Conservation (phyloP, 805 yeast genomes). For the Pichia occidentalis region DNA sequence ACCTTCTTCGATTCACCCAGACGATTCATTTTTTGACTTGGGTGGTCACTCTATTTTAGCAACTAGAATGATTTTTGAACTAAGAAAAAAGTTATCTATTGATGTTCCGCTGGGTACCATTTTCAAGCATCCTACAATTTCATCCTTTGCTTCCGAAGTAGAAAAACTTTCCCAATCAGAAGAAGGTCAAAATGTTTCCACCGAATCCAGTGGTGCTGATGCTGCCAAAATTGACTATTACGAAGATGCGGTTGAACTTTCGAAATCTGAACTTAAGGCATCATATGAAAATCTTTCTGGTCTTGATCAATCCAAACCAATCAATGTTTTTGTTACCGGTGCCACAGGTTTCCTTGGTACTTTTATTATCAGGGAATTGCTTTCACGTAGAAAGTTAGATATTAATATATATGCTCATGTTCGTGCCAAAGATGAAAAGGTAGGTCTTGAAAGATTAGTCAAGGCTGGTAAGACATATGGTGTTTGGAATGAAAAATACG, state of each 20-base stretch:
- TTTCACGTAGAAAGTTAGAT: conserved; percentile 38
- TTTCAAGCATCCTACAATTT: conserved; percentile 83
- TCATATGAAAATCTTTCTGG: conserved; percentile 39
- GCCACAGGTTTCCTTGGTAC: conserved; percentile 96
- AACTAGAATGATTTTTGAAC: conserved; percentile 91
- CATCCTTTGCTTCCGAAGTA: conserved; percentile 68
- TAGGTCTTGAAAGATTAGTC: conserved; percentile 71
- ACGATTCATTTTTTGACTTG: conserved; percentile 90
- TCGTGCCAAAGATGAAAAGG: conserved; percentile 62
- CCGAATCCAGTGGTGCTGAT: conserved; percentile 22
- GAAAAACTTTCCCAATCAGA: conserved; percentile 48
- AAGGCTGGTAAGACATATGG: conserved; percentile 80
- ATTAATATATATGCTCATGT: conserved; percentile 82
- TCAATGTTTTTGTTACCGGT: conserved; percentile 79
- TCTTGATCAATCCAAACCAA: conserved; percentile 20
- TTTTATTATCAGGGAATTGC: conserved; percentile 71
- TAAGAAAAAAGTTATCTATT: conserved; percentile 68
- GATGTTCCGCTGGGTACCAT: conserved; percentile 87
- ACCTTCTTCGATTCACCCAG: conserved; percentile 69
- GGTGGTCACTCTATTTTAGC: conserved; percentile 98
- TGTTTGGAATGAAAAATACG: conserved; percentile 61
- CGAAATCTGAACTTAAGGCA: conserved; percentile 33
- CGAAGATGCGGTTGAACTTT: conserved; percentile 61
- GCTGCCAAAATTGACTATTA: conserved; percentile 45
- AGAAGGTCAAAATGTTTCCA: conserved; percentile 34